These are phyloP conservation scores for Neoarthrinium moseri DNA, from an alignment of 2,329 filamentous ascomycete species.

Conservation along the genomic window DNA sequence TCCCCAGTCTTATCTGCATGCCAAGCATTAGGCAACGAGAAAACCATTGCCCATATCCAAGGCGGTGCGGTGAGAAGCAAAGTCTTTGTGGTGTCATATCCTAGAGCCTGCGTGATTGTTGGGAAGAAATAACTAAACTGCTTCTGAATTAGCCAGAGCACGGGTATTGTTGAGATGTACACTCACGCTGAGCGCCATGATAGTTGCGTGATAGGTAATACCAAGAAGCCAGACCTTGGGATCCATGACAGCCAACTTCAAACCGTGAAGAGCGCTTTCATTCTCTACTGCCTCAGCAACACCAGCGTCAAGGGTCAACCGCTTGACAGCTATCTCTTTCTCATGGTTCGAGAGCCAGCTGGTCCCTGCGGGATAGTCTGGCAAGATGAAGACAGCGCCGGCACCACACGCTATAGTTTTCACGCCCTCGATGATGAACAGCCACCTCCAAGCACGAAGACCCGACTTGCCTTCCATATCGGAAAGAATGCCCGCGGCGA, in stretches of 20 bases:
- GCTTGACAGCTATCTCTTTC: constrained; percentile 21
- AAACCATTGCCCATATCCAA: constrained; percentile 2
- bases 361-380: constrained; percentile 19
- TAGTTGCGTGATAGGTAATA: constrained; percentile 24
- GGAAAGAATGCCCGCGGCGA: constrained; percentile 31
- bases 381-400: constrained; percentile 16
- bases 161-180: constrained; percentile 22
- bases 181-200: constrained; percentile 12
- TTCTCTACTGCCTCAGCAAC: constrained; percentile 22
- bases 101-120: background rate
- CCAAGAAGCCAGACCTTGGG: constrained; percentile 35
- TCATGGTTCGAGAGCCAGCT: constrained; percentile 17
- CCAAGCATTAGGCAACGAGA: background rate
- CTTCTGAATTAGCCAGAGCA: constrained; percentile 8
- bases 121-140: constrained; percentile 10
- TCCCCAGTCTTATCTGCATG: constrained; percentile 4
- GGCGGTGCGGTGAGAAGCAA: constrained; percentile 2
- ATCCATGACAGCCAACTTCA: constrained; percentile 29
- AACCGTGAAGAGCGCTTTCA: constrained; percentile 24
- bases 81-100: constrained; percentile 3
- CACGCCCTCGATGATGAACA: constrained; percentile 28
- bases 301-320: constrained; percentile 17
- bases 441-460: constrained; percentile 33
- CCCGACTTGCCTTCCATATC: constrained; percentile 27
- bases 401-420: constrained; percentile 16